Evolutionary conservation across 2,329 filamentous ascomycete genomes (phyloP), one percentile per base, ranked within the genome.

Genomic region (Sarocladium oryzae): DNA sequence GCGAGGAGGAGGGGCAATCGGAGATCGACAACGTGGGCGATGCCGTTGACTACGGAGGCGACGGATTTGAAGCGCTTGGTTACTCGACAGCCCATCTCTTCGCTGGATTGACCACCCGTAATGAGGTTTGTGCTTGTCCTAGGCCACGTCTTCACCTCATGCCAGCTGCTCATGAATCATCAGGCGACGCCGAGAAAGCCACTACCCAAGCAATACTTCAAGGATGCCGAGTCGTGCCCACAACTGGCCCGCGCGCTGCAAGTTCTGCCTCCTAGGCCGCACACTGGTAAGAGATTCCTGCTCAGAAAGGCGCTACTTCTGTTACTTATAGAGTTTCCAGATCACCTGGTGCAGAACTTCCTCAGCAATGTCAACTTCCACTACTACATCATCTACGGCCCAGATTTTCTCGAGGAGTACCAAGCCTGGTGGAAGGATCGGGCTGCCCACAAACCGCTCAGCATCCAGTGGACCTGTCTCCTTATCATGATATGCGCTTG

Each of bases 401-500:
- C 61, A 0, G 57, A 59, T 4, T 69, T 70, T 32, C 32, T 68
- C 11, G 61, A 65, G 32, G 65, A 69, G 21, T 70, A 70, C 38
- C 57, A 62, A 30, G 52, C 56, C 13, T 70, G 68, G 68, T 70
- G 67, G 65, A 49, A 53, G 15, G 54, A 57, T 20, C 60, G 65
- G 30, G 56, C 58, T 36, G 60, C 60, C 10, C 56, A 58, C 26
- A 56, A 56, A 18, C 65, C 65, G n/a, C 57, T 70, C 1, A 58
- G 61, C 24, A 56, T 69, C 3, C 65, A 66, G 49, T 70, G 65
- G 66, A 70, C 68, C 7, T 66, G 65, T 48, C 62, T 70, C 8
- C 61, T 70, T 35, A 56, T 69, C 36, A 68, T 62, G 57, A 57
- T 69, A 5, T 70, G 67, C 52, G 68, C 68, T 15, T 70, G 67